Base-by-base conservation (phyloP, 2,329 filamentous ascomycete genomes). In the Hortaea sp. region DNA sequence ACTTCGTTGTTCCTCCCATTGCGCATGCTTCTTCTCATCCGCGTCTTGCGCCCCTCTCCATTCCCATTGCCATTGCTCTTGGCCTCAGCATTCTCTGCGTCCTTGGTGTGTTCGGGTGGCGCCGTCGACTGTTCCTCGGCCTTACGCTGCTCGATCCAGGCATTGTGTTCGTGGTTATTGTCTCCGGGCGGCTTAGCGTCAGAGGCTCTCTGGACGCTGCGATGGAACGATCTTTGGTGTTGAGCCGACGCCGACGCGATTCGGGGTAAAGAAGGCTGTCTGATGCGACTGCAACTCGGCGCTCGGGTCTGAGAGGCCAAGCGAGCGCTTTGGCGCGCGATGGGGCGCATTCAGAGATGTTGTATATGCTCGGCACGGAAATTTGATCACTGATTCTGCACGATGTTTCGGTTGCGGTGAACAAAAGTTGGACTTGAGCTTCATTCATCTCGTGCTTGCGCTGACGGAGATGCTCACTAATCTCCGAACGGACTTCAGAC, bases 291-390 rank as follows among this genome's bases (percentile, higher is more conserved):
- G 20, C 52, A 29, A 32, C 50, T 51, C 39, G 52, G 49, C 7
- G 50, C 48, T 46, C 53, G 53, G 49, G 47, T 52, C 27, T 46
- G 49, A 30, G 42, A 51, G 39, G 58, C 55, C 56, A 61, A 54
- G 54, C 59, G 59, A 42, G 49, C 47, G 57, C 59, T 57, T 43
- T 60, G 58, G 51, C 60, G 60, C 29, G 56, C 53, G 46, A 61
- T 53, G 38, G 55, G 50, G 49, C 59, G 59, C 60, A 63, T 63
- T 42, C 40, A 28, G 20, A 20, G 13, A 39, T 10, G 10, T 39
- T 10, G 20, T 35, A n/a, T 35, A 35, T 35, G 32, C 37, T 10
- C 20, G 32, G 32, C 32, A 35, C n/a, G 32, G 32, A 4, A 35
- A 4, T 9, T 35, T 35, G 32, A 9, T 12, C 9, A 12, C 2